Base-by-base conservation (phyloP, 2,329 filamentous ascomycete genomes). In the Ophiognomonia clavigignenti-juglandacearum region DNA sequence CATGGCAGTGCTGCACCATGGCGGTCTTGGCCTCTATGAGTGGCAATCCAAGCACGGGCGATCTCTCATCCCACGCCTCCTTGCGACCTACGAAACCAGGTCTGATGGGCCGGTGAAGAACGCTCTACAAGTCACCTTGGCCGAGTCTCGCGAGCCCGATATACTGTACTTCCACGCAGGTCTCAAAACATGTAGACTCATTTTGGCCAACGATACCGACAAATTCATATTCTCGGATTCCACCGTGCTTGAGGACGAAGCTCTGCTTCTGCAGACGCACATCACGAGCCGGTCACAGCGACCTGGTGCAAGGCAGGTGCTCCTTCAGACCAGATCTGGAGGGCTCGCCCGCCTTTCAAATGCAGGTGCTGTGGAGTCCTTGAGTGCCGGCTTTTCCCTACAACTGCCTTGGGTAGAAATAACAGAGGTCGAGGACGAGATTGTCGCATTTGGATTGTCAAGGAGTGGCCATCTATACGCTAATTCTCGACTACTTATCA, bases 391-490 rank as follows among this genome's bases (percentile, higher is more conserved):
- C 22, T 73, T 79, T 43, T 66, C 69, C 2, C 57, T 59, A 4
- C 69, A 75, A 36, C 66, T 81, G 6, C 77, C 78, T 0, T 80
- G 75, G 73, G 72, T 70, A 29, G 72, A 77, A 56, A 63, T 77
- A 4, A 62, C 67, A 47, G 67, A 70, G 41, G 57, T 69, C 6
- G 67, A 69, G 6, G 64, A 62, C 4, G 58, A 69, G 32, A 55
- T 71, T 8, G 57, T 77, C 36, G 72, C 70, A 3, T 69, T 80
- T 58, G 86, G 88, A 2, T 69, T 96, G 53, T 86, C 89, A 4
- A 77, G 80, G 39, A 85, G 81, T 46, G 93, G 93, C 0, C 76
- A 85, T 45, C 71, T 98, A 1, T 95, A 87, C 61, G 88, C 85
- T 34, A 87, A 91, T 60, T 81, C 83, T 3, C 80, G 77, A 14